Conservation (phyloP, 2,329 filamentous ascomycete species). For the Zasmidium citrigriseum region DNA sequence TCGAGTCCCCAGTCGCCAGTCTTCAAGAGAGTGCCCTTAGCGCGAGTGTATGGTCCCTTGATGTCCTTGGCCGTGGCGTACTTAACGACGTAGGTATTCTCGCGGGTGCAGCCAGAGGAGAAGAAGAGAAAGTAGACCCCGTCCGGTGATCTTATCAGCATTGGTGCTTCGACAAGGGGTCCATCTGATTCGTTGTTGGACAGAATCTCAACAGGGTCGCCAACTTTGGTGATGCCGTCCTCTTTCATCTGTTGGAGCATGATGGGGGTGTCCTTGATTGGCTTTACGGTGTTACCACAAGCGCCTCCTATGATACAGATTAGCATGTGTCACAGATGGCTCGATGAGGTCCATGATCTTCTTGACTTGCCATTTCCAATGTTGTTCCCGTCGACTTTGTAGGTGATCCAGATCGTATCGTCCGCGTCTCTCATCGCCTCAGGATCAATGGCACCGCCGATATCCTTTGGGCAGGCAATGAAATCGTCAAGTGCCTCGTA, state of each 20-base stretch:
- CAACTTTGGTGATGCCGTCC: conserved; percentile 31
- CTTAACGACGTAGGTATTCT: conserved; percentile 33
- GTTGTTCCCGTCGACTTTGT: conserved; percentile 41
- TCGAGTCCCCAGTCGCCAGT: conserved; percentile 33
- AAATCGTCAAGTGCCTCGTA: conserved; percentile 27
- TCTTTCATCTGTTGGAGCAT: conserved; percentile 35
- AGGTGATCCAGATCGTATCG: conserved; percentile 33
- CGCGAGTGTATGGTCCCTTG: conserved; percentile 34
- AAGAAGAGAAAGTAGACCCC: conserved; percentile 40
- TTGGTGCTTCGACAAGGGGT: conserved; percentile 38
- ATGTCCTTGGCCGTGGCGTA: conserved; percentile 34
- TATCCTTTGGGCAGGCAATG: conserved; percentile 30
- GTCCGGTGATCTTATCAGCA: conserved; percentile 27
- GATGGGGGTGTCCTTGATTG: conserved; percentile 33
- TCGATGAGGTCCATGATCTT: no score
- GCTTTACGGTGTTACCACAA: conserved; percentile 34
- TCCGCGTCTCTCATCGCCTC: conserved; percentile 31
- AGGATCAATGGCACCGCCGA: conserved; percentile 39
- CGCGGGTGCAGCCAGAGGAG: conserved; percentile 36
- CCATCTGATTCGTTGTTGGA: conserved; percentile 32
- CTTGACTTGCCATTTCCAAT: conserved; percentile 15
- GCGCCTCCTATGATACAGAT: conserved; percentile 7
- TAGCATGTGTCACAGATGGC: no score
- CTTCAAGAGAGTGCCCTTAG: conserved; percentile 24
- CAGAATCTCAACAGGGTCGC: conserved; percentile 28